Evolutionary conservation across 1,284 basidiomycete species (phyloP), one percentile per base, ranked within the genome.

Genomic region (Naganishia cerealis): DNA sequence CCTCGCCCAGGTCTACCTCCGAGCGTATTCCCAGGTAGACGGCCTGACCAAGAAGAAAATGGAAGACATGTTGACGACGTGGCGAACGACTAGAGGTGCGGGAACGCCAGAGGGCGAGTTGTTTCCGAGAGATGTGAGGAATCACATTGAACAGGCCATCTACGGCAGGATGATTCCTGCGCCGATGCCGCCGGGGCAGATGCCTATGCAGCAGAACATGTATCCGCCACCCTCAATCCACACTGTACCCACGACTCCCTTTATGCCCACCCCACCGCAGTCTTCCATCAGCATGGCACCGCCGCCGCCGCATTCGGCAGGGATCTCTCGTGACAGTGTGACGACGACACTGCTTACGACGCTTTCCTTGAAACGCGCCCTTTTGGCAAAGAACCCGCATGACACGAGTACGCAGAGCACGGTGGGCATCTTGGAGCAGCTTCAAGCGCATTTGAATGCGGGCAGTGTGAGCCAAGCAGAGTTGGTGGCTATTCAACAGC

Each of bases 21-120:
- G 90, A 71, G 88, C 92, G 38, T 95, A 96, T 80, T 84, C 85
- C 66, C 85, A 87, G 73, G 92, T 94, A 71, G 92, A 95, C 77
- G 87, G 87, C 48, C 81, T 82, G 43, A 95, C 91, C 8, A 88
- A 90, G 71, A 86, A 87, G 78, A 96, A 95, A 81, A 93, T 97
- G 90, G 92, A 94, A 76, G 94, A 97, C 79, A 92, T 97, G 87
- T 85, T 96, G 21, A 81, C 91, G 46, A 93, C 94, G 10, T 97
- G 94, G 94, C 85, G 92, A 39, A 90, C 87, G 40, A 91, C 91
- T 42, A 88, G 89, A 12, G 88, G 89, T 1, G 84, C 84, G 57
- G 86, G 89, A n/a, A 65, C 62, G 26, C 61, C 61, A 12, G 61
- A 63, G 39, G 86, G 86, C 68, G 90, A 93, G 76, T 83, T 97